Evolutionary conservation across 768 basidiomycete species (phyloP), one percentile per base, ranked within the genome.

Genomic region (Trametes sanguinea): DNA sequence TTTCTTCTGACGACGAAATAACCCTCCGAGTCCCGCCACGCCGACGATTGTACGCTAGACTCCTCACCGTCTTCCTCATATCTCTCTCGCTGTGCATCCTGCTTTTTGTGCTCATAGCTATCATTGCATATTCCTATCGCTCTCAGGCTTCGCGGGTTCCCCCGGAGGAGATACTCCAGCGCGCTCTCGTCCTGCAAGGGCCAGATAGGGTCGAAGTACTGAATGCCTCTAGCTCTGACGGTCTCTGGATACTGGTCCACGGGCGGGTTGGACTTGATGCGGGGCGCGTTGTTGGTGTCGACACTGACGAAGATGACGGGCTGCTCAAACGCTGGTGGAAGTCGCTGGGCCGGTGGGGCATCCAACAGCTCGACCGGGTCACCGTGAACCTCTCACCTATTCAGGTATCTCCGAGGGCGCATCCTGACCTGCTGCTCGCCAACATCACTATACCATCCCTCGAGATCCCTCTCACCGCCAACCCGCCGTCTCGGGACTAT

Each of bases 121-220:
- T 89, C 16, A 75, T 90, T 8, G 86, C 84, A 5, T 89, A 83
- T 77, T 85, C 85, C 3, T 92, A 90, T 66, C 83, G 85, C 17
- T 77, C 86, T 16, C 78, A 78, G 35, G 83, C 82, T 0, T 80
- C 83, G 13, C 71, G 74, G 57, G 67, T 85, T 14, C 81, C 85
- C 2, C 78, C 86, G 11, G 81, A 89, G 63, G 83, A 85, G 64
- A 71, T 90, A 56, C 70, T 90, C 39, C 74, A 83, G 42, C 75
- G 79, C 13, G 82, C 82, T 17, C 68, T 92, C 14, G 78, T 83
- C 9, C 74, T 89, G 47, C 72, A 77, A 45, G 87, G 87, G 1
- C 89, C 90, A 0, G 82, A 86, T 66, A 74, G 78, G 29, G 73
- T 92, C 45, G 78, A 87, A 60, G 79, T 92, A 2, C 73, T 88